Base-by-base conservation (phyloP, 1,284 basidiomycete genomes). In the Phenoliferia sp. region DNA sequence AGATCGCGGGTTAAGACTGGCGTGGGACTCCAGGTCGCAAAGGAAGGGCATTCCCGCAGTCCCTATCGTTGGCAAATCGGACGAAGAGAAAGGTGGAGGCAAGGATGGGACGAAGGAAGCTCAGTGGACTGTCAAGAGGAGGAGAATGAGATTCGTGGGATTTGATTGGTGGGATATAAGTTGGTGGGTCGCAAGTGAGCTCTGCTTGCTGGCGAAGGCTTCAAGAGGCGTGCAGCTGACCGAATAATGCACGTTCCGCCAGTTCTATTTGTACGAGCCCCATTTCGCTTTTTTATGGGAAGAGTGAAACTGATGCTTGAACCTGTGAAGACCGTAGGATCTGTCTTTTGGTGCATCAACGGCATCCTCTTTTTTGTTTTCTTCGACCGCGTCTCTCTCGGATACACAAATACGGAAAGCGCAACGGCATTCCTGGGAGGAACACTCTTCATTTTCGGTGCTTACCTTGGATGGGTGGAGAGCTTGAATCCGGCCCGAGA, bases 361-460 rank as follows among this genome's bases (percentile, higher is more conserved):
- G 71, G 54, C 28, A 58, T 68, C 34, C 48, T 66, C 26, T 48
- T 62, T 28, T 72, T 72, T 35, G 55, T 44, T 59, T 68, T 56
- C 64, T 67, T 67, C 58, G 31, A 29, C 3, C 55, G 35, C 39
- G 62, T 59, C 28, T 31, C 63, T 0, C 19, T 58, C 0, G 28
- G 33, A 12, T 68, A 64, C 61, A 34, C 57, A 34, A 39, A 60
- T 32, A 67, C 71, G 29, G 62, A 66, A 55, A 31, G 61, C 7
- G 69, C 63, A 16, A 66, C 67, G 6, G 69, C 69, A 2, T 72
- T 65, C 29, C 35, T 70, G 48, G 71, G 69, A 12, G 71, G 71
- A 0, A 66, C 69, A 7, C 59, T 35, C 12, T 72, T 72, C 50
- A 19, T 66, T 22, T 9, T 68, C 19, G 68, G 69, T 15, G 52